Evolutionary conservation across 768 basidiomycete genomes (phyloP).

Genomic region (Termitomyces sp.): DNA sequence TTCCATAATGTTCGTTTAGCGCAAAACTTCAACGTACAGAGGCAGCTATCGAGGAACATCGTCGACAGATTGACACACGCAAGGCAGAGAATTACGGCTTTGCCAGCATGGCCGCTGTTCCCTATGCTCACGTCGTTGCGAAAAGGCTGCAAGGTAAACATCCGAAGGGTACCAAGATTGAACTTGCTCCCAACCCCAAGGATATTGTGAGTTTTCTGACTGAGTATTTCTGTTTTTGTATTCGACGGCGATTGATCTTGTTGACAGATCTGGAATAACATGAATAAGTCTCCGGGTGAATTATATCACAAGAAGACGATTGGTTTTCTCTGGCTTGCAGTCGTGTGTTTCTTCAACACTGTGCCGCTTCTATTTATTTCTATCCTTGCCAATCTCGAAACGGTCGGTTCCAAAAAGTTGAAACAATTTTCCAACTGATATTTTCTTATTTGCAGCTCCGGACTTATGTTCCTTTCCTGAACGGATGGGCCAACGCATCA

Average conservation of each 20-base stretch:
- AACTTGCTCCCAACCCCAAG: slow-evolving; percentile 82
- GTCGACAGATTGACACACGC: slow-evolving; percentile 62
- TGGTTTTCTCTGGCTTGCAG: slow-evolving; percentile 73
- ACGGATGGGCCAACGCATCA: slow-evolving; percentile 62
- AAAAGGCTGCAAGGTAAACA: slow-evolving; percentile 61
- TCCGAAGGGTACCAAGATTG: slow-evolving; percentile 66
- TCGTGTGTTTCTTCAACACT: slow-evolving; percentile 93
- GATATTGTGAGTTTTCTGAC: slow-evolving; percentile 57
- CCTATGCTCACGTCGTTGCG: slow-evolving; percentile 85
- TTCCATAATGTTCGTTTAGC: slow-evolving; percentile 21
- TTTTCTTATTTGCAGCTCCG: slow-evolving; percentile 39
- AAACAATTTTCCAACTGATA: neutral
- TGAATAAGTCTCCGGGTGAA: slow-evolving; percentile 67
- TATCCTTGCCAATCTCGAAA: slow-evolving; percentile 82
- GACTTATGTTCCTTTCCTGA: slow-evolving; percentile 68
- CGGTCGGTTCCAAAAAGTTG: slow-evolving; percentile 38
- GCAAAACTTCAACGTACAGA: slow-evolving; percentile 63
- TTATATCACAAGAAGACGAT: slow-evolving; percentile 58
- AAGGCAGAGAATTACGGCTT: slow-evolving; percentile 91
- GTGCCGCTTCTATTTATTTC: slow-evolving; percentile 89
- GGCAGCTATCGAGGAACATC: slow-evolving; percentile 64
- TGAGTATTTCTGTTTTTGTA: slow-evolving; percentile 7
- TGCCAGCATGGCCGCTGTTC: slow-evolving; percentile 83
- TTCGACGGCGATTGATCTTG: neutral
- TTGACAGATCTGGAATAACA: slow-evolving; percentile 81